Conservation (phyloP, 306 rosid genomes). For the Aeschynomene evenia region DNA sequence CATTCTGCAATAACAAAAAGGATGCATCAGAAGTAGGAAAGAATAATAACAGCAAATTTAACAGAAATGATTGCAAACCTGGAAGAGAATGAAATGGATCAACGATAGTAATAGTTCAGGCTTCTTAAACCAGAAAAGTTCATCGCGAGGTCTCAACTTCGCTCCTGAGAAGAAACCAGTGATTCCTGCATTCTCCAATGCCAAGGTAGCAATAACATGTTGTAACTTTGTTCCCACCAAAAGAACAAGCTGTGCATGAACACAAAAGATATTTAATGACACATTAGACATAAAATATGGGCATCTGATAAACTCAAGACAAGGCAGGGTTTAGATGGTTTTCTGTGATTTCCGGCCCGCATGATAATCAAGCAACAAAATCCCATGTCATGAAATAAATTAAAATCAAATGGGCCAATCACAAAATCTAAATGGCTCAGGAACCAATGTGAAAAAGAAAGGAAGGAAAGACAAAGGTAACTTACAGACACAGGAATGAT, state of each 20-base stretch:
- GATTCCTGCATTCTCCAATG: conserved; percentile 80
- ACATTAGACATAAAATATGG: not conserved
- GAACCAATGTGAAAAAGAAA: conserved; percentile 1
- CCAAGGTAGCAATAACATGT: conserved; percentile 89
- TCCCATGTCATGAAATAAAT: not conserved
- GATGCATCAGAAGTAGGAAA: conserved; percentile 17
- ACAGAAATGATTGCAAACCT: conserved; percentile 48
- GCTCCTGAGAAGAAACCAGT: conserved; percentile 51
- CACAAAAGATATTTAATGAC: conserved; percentile 27
- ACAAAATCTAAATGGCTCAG: not conserved
- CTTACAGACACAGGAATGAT: conserved; percentile 82
- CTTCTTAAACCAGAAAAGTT: conserved; percentile 96
- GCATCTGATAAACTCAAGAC: conserved; percentile 13
- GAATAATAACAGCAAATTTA: not conserved
- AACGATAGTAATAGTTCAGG: conserved; percentile 85
- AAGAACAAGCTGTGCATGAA: conserved; percentile 73
- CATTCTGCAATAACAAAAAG: conserved; percentile 62
- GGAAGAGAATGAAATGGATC: conserved; percentile 96
- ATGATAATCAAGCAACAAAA: no score
- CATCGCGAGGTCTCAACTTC: conserved; percentile 92
- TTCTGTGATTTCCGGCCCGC: not conserved
- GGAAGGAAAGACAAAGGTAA: conserved; percentile 23
- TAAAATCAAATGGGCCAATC: not conserved
- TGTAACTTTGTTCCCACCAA: conserved; percentile 93
- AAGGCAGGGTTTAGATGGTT: conserved; percentile 8